Conservation (phyloP, 306 rosid genomes). For the Calophaca sinica region DNA sequence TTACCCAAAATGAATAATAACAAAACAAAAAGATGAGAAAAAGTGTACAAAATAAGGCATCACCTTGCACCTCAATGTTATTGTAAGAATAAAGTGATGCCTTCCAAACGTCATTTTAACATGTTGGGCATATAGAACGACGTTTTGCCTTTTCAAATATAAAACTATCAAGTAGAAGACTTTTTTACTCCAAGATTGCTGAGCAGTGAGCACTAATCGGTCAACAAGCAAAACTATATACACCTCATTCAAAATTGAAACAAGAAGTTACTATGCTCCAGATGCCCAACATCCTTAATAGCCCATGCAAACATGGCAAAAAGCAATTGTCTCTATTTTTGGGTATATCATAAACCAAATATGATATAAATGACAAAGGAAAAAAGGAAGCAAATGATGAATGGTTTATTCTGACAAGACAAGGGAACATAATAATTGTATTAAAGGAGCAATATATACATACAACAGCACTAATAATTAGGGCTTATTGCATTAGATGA, state of each 20-base stretch:
- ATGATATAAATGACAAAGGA: conserved; percentile 11
- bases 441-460: not conserved
- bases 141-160: not conserved
- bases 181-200: conserved; percentile 9
- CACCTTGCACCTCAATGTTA: conserved; percentile 12
- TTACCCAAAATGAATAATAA: not conserved
- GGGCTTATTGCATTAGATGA: conserved; percentile 7
- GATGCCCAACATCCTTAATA: conserved; percentile 16
- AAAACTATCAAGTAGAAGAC: not conserved
- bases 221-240: not conserved
- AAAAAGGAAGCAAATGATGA: conserved; percentile 25
- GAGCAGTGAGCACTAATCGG: conserved; percentile 4
- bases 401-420: conserved; percentile 3
- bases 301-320: conserved; percentile 18
- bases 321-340: not conserved
- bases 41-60: conserved; percentile 23
- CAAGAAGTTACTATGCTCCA: not conserved
- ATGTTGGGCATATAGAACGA: not conserved
- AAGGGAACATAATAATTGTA: not conserved
- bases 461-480: not conserved
- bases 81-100: conserved; percentile 11
- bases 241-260: conserved; percentile 18
- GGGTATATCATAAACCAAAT: conserved; percentile 16
- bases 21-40: not conserved
- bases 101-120: conserved; percentile 20